These are phyloP conservation scores for Lotmaria passim DNA, from an alignment of 208 protist species.

Conservation along the genomic window DNA sequence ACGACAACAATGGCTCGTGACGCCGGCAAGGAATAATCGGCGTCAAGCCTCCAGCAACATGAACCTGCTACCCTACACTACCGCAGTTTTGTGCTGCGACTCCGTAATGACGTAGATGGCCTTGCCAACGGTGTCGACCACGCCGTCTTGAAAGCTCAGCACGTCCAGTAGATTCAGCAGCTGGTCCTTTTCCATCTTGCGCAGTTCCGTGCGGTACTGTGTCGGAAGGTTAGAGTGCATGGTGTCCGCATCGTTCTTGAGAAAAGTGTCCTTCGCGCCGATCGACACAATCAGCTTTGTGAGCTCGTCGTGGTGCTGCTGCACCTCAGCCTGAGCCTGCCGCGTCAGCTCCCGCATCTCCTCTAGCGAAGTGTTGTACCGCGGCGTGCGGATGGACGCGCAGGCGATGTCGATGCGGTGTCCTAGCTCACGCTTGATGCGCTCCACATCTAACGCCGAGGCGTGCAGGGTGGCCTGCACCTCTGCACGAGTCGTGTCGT, in stretches of 20 bases:
- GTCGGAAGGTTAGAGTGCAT: constrained; percentile 84
- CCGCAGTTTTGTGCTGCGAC: constrained; percentile 53
- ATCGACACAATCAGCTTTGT: constrained; percentile 79
- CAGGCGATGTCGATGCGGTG: constrained; percentile 74
- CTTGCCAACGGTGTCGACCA: constrained; percentile 80
- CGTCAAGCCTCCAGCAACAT: too few species aligned
- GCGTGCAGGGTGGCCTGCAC: constrained; percentile 59
- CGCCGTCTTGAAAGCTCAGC: constrained; percentile 77
- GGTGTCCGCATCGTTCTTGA: constrained; percentile 63
- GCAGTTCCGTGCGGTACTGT: constrained; percentile 70
- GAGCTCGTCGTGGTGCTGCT: constrained; percentile 76
- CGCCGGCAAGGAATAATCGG: too few species aligned
- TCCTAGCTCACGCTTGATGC: constrained; percentile 77
- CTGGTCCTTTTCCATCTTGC: constrained; percentile 71
- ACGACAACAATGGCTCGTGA: too few species aligned
- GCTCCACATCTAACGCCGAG: constrained; percentile 61
- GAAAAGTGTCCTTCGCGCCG: constrained; percentile 77
- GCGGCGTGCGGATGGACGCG: constrained; percentile 66
- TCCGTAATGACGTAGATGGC: constrained; percentile 75
- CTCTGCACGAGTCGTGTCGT: constrained; percentile 59
- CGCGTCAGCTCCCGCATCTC: constrained; percentile 65
- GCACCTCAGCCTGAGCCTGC: constrained; percentile 68
- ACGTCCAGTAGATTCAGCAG: constrained; percentile 85
- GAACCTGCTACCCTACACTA: constrained; percentile 52
- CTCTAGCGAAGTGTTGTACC: constrained; percentile 78